Evolutionary conservation across 2,329 filamentous ascomycete genomes (phyloP).

Genomic region (Epichloe coenophiala): DNA sequence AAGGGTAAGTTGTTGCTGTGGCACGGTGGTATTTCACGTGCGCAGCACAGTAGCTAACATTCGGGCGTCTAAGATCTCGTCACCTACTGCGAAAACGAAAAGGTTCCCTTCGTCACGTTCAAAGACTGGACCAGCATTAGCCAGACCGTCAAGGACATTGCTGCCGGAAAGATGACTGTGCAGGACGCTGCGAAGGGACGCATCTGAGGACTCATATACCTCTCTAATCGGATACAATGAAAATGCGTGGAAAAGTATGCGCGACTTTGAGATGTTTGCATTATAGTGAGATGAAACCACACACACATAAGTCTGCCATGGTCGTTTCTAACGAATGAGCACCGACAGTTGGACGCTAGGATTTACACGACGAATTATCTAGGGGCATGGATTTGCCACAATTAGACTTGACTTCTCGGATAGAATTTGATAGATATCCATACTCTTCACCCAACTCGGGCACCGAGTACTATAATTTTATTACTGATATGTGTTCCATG

Average conservation of each 20-base stretch:
- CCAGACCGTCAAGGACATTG: slow-evolving; percentile 61
- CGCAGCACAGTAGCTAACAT: slow-evolving; percentile 4
- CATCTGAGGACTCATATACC: slow-evolving; percentile 11
- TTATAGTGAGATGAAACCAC: no score
- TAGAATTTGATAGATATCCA: slow-evolving; percentile 4
- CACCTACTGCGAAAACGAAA: slow-evolving; percentile 69
- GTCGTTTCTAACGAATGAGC: not conserved
- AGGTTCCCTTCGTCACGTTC: slow-evolving; percentile 80
- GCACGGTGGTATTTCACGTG: not conserved
- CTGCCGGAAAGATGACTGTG: slow-evolving; percentile 56
- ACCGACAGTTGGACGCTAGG: not conserved
- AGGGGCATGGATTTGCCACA: not conserved
- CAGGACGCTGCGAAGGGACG: slow-evolving; percentile 51
- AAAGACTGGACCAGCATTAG: slow-evolving; percentile 72
- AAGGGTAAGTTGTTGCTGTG: slow-evolving; percentile 43
- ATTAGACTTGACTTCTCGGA: not conserved
- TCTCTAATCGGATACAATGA: no score
- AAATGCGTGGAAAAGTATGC: no score
- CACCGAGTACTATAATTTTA: no score
- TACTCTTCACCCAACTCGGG: not conserved
- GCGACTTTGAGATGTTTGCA: no score
- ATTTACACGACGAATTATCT: not conserved
- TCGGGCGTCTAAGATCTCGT: slow-evolving; percentile 54
- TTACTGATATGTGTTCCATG: not conserved
- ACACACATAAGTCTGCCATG: no score